A percentile compares a stretch with the other conserved stretches of the same genome.
Conservation (phyloP, 163 green algal species). For the Chlorella variabilis region DNA sequence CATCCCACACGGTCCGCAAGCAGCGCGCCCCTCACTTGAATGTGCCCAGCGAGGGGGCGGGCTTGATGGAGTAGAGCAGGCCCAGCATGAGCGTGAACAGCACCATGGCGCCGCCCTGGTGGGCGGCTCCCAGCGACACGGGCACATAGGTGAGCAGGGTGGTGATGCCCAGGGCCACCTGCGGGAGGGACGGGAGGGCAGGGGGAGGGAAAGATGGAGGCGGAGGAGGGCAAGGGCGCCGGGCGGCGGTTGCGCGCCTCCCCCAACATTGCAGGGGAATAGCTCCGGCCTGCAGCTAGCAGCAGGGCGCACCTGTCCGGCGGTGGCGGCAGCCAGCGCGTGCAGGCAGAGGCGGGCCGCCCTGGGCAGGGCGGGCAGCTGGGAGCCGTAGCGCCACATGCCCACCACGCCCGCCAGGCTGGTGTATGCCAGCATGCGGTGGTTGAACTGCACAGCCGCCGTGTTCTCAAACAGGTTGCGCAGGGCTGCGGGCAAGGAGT, state of each 20-base stretch:
- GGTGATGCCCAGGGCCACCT: conserved; percentile 79
- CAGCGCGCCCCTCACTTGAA: conserved; percentile 26
- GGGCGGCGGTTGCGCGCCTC: neutral
- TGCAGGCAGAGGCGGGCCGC: conserved; percentile 53
- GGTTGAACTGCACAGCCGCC: conserved; percentile 93
- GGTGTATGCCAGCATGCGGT: conserved; percentile 81
- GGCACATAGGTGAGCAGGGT: conserved; percentile 93
- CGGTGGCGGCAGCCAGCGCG: conserved; percentile 55
- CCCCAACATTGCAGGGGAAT: neutral
- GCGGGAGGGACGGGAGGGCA: conserved; percentile 19
- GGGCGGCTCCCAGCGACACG: conserved; percentile 78
- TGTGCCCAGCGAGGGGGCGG: conserved; percentile 59
- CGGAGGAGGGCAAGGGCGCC: neutral
- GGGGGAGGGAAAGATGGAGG: neutral
- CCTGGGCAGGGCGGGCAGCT: conserved; percentile 50
- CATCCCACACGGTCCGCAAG: neutral
- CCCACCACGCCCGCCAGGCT: conserved; percentile 71
- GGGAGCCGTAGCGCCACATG: conserved; percentile 51
- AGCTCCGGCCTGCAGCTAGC: no score
- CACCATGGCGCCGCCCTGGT: conserved; percentile 89
- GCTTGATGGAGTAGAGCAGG: conserved; percentile 74
- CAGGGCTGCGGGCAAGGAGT: conserved; percentile 50
- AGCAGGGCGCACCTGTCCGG: conserved; percentile 51
- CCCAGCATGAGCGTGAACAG: conserved; percentile 84
- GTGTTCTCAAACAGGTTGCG: conserved; percentile 98